Percentiles rank a stretch among this genome's conserved stretches.
These are phyloP conservation scores for Alternaria tenuissima DNA, from an alignment of 2,329 filamentous ascomycete genomes.

Conservation along the genomic window DNA sequence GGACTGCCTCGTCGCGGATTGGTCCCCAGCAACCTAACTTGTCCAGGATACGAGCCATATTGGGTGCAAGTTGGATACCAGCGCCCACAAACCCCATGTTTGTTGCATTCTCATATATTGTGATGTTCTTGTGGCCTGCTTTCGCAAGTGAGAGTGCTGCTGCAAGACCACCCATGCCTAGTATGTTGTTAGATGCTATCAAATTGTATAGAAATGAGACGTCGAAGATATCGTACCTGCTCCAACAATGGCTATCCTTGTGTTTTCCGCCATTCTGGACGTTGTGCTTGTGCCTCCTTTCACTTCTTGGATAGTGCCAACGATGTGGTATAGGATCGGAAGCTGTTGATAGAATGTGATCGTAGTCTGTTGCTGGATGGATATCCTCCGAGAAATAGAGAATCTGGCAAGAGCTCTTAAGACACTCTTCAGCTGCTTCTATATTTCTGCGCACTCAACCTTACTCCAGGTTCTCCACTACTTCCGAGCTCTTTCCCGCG, in stretches of 20 bases:
- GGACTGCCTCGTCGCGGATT: conserved; percentile 75
- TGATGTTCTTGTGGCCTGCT: conserved; percentile 76
- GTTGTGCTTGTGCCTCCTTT: neutral
- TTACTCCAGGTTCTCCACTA: conserved; percentile 6
- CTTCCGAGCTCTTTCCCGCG: conserved; percentile 6
- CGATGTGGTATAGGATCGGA: neutral
- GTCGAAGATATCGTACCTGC: conserved; percentile 32
- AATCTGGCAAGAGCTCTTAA: neutral
- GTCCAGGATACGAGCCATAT: conserved; percentile 80
- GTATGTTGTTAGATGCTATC: conserved; percentile 17
- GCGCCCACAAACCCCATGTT: conserved; percentile 83
- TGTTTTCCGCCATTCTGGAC: conserved; percentile 37
- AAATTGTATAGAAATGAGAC: neutral
- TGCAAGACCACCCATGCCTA: conserved; percentile 81
- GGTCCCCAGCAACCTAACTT: conserved; percentile 74
- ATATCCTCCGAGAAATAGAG: neutral
- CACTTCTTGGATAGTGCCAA: neutral
- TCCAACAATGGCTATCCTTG: conserved; percentile 46
- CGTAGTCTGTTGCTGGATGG: neutral
- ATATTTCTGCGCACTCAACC: neutral
- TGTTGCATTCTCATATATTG: conserved; percentile 77
- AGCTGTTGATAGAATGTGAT: neutral
- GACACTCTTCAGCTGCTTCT: neutral
- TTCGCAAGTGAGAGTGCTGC: conserved; percentile 76
- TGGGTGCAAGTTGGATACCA: conserved; percentile 84